These are phyloP conservation scores for Paxillus involutus DNA, from an alignment of 768 basidiomycete genomes.

Conservation along the genomic window DNA sequence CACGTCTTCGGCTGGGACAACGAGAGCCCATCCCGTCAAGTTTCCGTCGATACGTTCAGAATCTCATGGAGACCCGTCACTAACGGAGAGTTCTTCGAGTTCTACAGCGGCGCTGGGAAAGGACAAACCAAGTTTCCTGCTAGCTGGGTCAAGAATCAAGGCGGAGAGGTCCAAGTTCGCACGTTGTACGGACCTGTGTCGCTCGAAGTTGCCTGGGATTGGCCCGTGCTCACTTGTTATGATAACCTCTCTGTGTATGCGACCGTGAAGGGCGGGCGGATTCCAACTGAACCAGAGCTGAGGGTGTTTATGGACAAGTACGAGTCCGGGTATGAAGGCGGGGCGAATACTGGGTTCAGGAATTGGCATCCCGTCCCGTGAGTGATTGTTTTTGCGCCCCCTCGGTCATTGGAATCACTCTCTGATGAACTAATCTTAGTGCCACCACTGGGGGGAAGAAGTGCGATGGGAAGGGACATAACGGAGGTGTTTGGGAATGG, in stretches of 20 bases:
- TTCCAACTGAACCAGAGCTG: slow-evolving; percentile 90
- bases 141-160: slow-evolving; percentile 20
- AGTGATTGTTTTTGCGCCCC: slow-evolving; percentile 30
- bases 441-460: slow-evolving; percentile 64
- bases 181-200: slow-evolving; percentile 85
- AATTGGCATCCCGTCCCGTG: slow-evolving; percentile 95
- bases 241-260: slow-evolving; percentile 80
- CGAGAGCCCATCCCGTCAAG: slow-evolving; percentile 68
- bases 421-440: slow-evolving; percentile 33
- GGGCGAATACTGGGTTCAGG: slow-evolving; percentile 82
- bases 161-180: slow-evolving; percentile 53
- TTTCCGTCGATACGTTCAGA: slow-evolving; percentile 66
- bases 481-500: slow-evolving; percentile 99
- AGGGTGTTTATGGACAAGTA: slow-evolving; percentile 76
- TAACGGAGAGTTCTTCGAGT: slow-evolving; percentile 82
- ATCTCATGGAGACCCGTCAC: slow-evolving; percentile 87
- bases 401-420: background rate
- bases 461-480: slow-evolving; percentile 62
- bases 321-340: slow-evolving; percentile 70
- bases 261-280: slow-evolving; percentile 82
- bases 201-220: slow-evolving; percentile 73
- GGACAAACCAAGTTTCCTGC: slow-evolving; percentile 37
- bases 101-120: slow-evolving; percentile 49
- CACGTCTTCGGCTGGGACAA: slow-evolving; percentile 96
- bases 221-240: slow-evolving; percentile 85